Conservation (phyloP, 2,329 filamentous ascomycete genomes). For the Trichoderma brevicompactum region DNA sequence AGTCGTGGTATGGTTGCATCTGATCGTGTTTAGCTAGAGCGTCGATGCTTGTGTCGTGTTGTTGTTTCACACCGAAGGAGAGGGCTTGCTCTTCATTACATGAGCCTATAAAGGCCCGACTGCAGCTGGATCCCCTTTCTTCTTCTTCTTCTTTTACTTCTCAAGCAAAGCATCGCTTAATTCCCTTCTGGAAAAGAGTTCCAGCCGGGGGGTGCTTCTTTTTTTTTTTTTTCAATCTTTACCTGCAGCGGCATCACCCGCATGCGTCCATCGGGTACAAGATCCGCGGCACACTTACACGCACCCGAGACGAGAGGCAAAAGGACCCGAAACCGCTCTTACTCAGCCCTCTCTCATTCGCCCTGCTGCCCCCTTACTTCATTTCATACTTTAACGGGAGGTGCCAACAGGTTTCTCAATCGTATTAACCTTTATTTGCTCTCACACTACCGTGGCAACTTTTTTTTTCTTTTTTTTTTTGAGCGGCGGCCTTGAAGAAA, state of each 20-base stretch:
- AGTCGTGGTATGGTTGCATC: not conserved
- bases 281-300: constrained; percentile 10
- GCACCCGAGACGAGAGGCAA: not conserved
- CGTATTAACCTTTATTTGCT: not conserved
- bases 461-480: not conserved
- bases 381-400: not conserved
- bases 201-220: not conserved
- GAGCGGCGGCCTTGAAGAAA: not conserved
- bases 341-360: no score
- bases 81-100: no score
- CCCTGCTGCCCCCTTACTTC: not conserved
- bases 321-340: not conserved
- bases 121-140: no score
- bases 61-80: no score
- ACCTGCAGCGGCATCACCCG: not conserved
- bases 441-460: not conserved
- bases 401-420: not conserved
- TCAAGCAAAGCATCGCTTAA: no score
- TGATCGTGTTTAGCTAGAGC: not conserved
- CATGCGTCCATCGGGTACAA: constrained; percentile 1
- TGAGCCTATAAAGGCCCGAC: not conserved
- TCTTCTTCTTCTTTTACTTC: no score
- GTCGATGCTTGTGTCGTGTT: no score
- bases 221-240: not conserved
- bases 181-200: no score